phyloP scores from a whole-genome alignment of 1,139 yeast genomes.

The Saccharomyces hybrid region DNA sequence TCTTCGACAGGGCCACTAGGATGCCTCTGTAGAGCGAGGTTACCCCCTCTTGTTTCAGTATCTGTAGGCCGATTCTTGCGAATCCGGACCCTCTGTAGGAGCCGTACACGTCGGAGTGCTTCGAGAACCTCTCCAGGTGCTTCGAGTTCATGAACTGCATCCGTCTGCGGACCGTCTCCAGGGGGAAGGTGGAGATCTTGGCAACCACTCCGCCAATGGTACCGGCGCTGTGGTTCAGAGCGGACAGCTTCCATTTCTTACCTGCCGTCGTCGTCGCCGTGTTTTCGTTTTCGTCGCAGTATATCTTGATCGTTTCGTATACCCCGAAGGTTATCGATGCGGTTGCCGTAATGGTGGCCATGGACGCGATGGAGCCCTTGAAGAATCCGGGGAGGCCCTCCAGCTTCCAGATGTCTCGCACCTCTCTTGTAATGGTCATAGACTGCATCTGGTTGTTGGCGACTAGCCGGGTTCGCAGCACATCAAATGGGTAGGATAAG shows the following conservation, averaged over 20 bases:
- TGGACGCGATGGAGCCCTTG: constrained; percentile 56
- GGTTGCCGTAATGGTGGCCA: constrained; percentile 53
- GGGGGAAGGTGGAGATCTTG: constrained; percentile 71
- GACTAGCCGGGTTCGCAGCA: constrained; percentile 75
- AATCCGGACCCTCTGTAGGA: constrained; percentile 18
- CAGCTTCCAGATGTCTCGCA: constrained; percentile 35
- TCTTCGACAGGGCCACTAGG: constrained; percentile 57
- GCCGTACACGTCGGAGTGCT: constrained; percentile 20
- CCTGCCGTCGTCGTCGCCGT: not conserved
- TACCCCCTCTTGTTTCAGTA: constrained; percentile 50
- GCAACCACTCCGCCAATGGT: constrained; percentile 68
- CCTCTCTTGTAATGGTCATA: constrained; percentile 27
- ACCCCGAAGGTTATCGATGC: constrained; percentile 66
- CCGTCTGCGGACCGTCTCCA: constrained; percentile 76
- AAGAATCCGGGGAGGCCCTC: constrained; percentile 56
- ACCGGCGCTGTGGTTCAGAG: constrained; percentile 62
- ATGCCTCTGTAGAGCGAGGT: constrained; percentile 70
- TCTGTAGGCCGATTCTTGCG: constrained; percentile 30
- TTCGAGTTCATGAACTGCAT: constrained; percentile 53
- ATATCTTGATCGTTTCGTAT: constrained; percentile 39
- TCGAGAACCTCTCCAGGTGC: constrained; percentile 22
- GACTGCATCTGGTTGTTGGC: constrained; percentile 38
- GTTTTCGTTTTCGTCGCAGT: constrained; percentile 15
- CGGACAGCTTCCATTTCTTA: constrained; percentile 10
- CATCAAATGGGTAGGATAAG: constrained; percentile 79